These are phyloP conservation scores for Solanum clarkiae DNA, from an alignment of 257 asterid genomes.

Conservation along the genomic window DNA sequence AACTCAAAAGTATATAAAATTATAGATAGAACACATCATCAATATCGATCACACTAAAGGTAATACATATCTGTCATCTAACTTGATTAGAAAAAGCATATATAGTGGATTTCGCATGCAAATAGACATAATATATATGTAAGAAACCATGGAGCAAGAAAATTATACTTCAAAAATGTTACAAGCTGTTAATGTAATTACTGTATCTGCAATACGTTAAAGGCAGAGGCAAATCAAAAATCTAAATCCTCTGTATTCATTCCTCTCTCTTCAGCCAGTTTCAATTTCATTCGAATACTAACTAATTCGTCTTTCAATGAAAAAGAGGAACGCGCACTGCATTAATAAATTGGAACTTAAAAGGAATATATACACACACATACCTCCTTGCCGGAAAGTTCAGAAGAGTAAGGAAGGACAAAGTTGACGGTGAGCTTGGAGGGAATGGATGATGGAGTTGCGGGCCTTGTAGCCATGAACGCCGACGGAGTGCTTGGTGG, in stretches of 20 bases:
- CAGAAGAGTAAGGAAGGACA: slow-evolving; percentile 63
- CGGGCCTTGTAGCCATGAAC: slow-evolving; percentile 57
- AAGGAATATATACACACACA: not conserved
- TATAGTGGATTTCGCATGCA: not conserved
- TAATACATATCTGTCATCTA: not conserved
- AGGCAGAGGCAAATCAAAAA: not conserved
- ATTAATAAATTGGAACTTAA: not conserved
- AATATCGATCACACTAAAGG: not conserved
- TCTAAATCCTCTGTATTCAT: not conserved
- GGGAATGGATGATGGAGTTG: slow-evolving; percentile 58
- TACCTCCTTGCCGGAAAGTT: slow-evolving; percentile 55
- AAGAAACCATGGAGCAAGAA: not conserved
- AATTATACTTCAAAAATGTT: not conserved
- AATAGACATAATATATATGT: not conserved
- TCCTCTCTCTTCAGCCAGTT: not conserved
- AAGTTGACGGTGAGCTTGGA: slow-evolving; percentile 74
- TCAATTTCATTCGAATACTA: not conserved
- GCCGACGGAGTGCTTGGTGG: slow-evolving; percentile 63
- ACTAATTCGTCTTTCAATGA: not conserved
- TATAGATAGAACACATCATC: not conserved
- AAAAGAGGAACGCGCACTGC: not conserved
- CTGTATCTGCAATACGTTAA: not conserved
- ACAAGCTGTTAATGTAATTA: not conserved
- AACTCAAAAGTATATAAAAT: not conserved
- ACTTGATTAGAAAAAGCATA: not conserved